Conservation (phyloP, 345 rosid genomes). For the Mercurialis annua region DNA sequence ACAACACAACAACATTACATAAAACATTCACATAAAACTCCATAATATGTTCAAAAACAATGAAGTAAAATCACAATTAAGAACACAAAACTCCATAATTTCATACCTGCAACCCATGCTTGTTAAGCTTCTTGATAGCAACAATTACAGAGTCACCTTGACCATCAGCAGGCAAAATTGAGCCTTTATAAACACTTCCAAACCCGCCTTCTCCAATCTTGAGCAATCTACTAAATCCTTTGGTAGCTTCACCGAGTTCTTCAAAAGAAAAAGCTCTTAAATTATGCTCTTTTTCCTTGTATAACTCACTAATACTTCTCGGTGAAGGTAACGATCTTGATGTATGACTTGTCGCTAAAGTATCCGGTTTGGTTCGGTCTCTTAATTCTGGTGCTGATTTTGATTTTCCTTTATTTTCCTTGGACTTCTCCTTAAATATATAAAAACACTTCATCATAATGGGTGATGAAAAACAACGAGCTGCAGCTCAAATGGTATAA, state of each 20-base stretch:
- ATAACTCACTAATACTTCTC: slow-evolving; percentile 54
- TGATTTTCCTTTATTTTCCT: slow-evolving; percentile 30
- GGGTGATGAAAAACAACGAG: background rate
- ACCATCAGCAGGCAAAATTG: slow-evolving; percentile 35
- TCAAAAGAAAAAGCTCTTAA: slow-evolving; percentile 57
- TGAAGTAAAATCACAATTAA: background rate
- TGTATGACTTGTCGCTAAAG: slow-evolving; percentile 23
- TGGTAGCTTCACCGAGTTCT: slow-evolving; percentile 71
- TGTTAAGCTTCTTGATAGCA: slow-evolving; percentile 88
- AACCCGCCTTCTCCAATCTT: slow-evolving; percentile 97
- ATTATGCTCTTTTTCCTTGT: slow-evolving; percentile 54
- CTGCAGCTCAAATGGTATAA: too few relatives aligned
- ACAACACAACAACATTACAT: background rate
- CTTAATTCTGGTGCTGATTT: slow-evolving; percentile 57
- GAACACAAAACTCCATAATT: background rate
- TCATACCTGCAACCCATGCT: slow-evolving; percentile 71
- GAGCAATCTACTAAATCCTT: slow-evolving; percentile 55
- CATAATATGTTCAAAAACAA: background rate
- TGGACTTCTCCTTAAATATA: slow-evolving; percentile 46
- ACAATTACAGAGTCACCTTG: slow-evolving; percentile 42
- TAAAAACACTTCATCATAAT: slow-evolving; percentile 42
- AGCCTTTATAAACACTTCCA: slow-evolving; percentile 90
- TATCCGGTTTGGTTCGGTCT: slow-evolving; percentile 12
- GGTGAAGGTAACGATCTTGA: slow-evolving; percentile 56
- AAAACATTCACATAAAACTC: background rate